Evolutionary conservation across 768 basidiomycete species (phyloP).

Genomic region (Mrakia hoshinonis): DNA sequence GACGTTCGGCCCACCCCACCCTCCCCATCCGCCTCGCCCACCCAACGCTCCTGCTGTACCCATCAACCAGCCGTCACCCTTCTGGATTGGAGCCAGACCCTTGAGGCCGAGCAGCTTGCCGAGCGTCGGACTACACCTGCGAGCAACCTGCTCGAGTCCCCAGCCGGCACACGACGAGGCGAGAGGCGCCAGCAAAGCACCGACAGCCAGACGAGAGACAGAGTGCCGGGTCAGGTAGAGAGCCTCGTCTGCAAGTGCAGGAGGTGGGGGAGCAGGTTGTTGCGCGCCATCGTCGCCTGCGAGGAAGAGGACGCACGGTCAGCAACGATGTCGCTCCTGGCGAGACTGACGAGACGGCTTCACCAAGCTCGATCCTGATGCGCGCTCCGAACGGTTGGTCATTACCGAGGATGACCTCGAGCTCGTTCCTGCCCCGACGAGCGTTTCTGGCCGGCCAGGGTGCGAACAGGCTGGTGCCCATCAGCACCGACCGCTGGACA

Average conservation of each 20-base stretch:
- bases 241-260: neutral
- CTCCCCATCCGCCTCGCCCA: neutral
- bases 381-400: neutral
- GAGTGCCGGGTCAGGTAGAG: conserved; percentile 9
- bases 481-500: neutral
- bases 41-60: neutral
- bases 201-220: neutral
- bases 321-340: too few relatives aligned
- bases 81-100: neutral
- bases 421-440: neutral
- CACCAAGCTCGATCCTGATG: neutral
- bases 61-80: neutral
- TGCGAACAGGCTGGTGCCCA: neutral
- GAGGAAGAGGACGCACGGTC: too few relatives aligned
- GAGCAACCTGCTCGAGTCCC: neutral
- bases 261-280: neutral
- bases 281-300: too few relatives aligned
- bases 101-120: neutral
- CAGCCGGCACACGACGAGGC: neutral
- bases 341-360: too few relatives aligned
- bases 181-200: neutral
- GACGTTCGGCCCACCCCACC: neutral
- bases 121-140: neutral
- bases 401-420: neutral
- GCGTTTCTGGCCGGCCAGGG: neutral